phyloP scores from a whole-genome alignment of 768 basidiomycete genomes.

The Leucocoprinus birnbaumii region DNA sequence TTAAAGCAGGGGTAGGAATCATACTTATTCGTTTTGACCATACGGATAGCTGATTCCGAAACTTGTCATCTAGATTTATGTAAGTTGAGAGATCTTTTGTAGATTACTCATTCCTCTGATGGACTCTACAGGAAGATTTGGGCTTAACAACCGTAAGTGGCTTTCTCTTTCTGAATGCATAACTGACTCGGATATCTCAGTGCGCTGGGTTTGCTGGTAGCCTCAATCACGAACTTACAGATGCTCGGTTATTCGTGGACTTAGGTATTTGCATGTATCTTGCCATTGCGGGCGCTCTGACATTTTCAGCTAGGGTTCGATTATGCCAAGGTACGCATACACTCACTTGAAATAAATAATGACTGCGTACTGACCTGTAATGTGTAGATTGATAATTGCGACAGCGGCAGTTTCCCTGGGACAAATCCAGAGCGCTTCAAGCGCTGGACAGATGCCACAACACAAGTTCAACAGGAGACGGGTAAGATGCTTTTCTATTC shows the following conservation, averaged over 20 bases:
- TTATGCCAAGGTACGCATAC: constrained; percentile 18
- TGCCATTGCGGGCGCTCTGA: not conserved
- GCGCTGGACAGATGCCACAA: constrained; percentile 22
- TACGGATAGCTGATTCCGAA: not conserved
- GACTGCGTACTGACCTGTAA: not conserved
- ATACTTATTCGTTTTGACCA: too few species aligned
- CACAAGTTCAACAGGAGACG: constrained; percentile 20
- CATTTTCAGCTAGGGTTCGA: constrained; percentile 18
- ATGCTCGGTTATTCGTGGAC: constrained; percentile 22
- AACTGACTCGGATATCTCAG: constrained; percentile 8
- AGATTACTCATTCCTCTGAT: too few species aligned
- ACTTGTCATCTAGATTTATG: constrained; percentile 15
- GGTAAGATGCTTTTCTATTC: constrained; percentile 24
- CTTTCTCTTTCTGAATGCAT: not conserved
- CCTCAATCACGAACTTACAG: constrained; percentile 22
- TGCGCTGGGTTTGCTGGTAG: constrained; percentile 24
- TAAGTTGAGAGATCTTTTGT: constrained; percentile 1
- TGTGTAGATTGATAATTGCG: constrained; percentile 20
- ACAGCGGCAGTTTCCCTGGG: constrained; percentile 17
- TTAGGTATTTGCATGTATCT: constrained; percentile 15
- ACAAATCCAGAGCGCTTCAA: constrained; percentile 21
- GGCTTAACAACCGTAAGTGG: constrained; percentile 19
- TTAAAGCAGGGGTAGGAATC: constrained; percentile 25
- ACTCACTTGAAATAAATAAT: not conserved
- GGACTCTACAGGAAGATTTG: constrained; percentile 20